A percentile compares a stretch with the other conserved stretches of the same genome.
phyloP scores from a whole-genome alignment of 1,284 basidiomycete species.

The Moesziomyces sp. region DNA sequence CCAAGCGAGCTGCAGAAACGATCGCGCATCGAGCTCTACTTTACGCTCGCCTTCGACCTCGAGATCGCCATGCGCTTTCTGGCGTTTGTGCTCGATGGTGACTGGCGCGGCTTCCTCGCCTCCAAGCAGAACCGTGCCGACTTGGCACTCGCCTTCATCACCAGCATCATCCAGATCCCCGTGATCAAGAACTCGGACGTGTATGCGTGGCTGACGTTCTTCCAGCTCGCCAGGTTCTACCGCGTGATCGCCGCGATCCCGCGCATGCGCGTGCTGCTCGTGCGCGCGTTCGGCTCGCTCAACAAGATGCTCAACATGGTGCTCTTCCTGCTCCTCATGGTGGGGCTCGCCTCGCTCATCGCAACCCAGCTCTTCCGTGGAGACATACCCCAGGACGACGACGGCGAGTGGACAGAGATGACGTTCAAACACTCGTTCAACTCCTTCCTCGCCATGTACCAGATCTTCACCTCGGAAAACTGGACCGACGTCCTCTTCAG shows the following conservation, averaged over 20 bases:
- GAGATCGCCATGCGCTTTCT: constrained; percentile 84
- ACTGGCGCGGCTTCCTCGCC: constrained; percentile 82
- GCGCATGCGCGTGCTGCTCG: constrained; percentile 73
- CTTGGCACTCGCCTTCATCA: constrained; percentile 80
- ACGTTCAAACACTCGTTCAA: constrained; percentile 91
- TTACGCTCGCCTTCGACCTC: constrained; percentile 86
- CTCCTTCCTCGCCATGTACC: constrained; percentile 87
- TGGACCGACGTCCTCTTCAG: constrained; percentile 88
- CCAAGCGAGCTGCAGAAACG: constrained; percentile 24
- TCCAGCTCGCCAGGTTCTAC: constrained; percentile 90
- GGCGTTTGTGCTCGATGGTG: constrained; percentile 76
- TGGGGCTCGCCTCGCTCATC: constrained; percentile 85
- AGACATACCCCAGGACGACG: constrained; percentile 72
- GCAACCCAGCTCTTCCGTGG: constrained; percentile 80
- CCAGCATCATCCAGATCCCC: constrained; percentile 87
- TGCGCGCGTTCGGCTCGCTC: constrained; percentile 89
- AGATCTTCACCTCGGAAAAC: constrained; percentile 91
- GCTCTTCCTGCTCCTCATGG: constrained; percentile 88
- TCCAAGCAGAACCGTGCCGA: constrained; percentile 81
- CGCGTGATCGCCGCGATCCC: constrained; percentile 90
- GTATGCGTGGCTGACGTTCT: constrained; percentile 91
- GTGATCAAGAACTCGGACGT: constrained; percentile 74
- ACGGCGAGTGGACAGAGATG: constrained; percentile 71
- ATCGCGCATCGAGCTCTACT: constrained; percentile 77
- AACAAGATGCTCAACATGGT: constrained; percentile 93